These are phyloP conservation scores for Backusella westeae DNA, from an alignment of 192 early-diverging fungal species.

Conservation along the genomic window DNA sequence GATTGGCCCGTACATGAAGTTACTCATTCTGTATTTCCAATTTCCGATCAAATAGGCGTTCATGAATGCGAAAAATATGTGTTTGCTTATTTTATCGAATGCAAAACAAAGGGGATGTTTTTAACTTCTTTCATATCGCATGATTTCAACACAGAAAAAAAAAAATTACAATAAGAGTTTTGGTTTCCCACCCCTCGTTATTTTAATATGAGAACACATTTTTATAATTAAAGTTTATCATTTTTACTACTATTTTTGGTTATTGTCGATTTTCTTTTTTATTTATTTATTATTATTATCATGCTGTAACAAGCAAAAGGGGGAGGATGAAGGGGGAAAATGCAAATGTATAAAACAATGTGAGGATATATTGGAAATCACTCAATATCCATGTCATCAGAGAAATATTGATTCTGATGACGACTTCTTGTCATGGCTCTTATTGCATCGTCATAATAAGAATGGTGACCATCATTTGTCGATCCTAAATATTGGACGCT, in stretches of 20 bases:
- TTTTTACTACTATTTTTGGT: background rate
- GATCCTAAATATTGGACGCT: background rate
- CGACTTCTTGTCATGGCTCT: background rate
- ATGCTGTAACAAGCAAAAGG: background rate
- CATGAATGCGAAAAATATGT: background rate
- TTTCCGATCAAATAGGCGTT: background rate
- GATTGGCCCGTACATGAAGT: background rate
- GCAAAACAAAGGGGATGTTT: background rate
- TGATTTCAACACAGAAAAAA: background rate
- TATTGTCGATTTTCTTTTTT: background rate
- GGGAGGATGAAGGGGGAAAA: background rate
- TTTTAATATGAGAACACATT: background rate
- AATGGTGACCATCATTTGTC: background rate
- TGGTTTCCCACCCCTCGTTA: background rate
- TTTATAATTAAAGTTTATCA: background rate
- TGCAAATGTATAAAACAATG: background rate
- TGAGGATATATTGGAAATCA: background rate
- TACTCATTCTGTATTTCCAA: slow-evolving; percentile 3
- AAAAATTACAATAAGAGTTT: background rate
- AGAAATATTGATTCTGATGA: background rate
- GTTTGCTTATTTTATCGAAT: background rate
- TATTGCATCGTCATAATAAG: background rate
- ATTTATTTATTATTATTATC: background rate
- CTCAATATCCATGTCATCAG: background rate
- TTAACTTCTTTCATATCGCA: background rate